phyloP scores from a whole-genome alignment of 306 rosid genomes.

The Cucurbita argyrosperma region DNA sequence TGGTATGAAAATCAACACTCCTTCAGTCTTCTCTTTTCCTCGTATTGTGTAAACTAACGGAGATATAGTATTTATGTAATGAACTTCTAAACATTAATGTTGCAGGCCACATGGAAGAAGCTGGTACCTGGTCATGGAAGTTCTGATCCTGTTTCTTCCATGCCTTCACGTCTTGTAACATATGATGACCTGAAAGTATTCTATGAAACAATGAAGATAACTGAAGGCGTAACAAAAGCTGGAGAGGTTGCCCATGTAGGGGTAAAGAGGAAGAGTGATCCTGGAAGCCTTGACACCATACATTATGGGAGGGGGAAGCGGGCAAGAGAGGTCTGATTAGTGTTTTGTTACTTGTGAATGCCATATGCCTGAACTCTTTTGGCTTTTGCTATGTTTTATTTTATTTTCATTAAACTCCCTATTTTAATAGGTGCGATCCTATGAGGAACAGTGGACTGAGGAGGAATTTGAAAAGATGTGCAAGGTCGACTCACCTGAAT shows the following conservation, averaged over 20 bases:
- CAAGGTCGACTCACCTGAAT: conserved; percentile 62
- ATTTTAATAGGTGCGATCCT: conserved; percentile 69
- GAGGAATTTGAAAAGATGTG: conserved; percentile 98
- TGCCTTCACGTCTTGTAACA: conserved; percentile 85
- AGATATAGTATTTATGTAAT: not conserved
- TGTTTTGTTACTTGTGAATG: conserved; percentile 2
- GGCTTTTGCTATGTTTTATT: not conserved
- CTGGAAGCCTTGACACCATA: conserved; percentile 74
- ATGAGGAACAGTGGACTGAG: conserved; percentile 99
- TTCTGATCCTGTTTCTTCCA: conserved; percentile 37
- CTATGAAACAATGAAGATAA: conserved; percentile 74
- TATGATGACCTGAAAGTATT: conserved; percentile 76
- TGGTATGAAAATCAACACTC: conserved; percentile 32
- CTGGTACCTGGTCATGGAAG: conserved; percentile 32
- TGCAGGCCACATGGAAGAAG: conserved; percentile 76
- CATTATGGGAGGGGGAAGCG: conserved; percentile 95
- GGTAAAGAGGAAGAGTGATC: conserved; percentile 62
- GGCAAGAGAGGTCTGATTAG: conserved; percentile 81
- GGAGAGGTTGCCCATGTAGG: conserved; percentile 36
- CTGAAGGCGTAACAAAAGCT: conserved; percentile 57
- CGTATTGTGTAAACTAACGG: not conserved
- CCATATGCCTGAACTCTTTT: not conserved
- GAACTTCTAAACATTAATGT: conserved; percentile 4
- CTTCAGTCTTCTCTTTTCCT: not conserved
- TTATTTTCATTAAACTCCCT: not conserved